Conservation (phyloP, 148 eudicot species). For the Nepenthes mirabilis region DNA sequence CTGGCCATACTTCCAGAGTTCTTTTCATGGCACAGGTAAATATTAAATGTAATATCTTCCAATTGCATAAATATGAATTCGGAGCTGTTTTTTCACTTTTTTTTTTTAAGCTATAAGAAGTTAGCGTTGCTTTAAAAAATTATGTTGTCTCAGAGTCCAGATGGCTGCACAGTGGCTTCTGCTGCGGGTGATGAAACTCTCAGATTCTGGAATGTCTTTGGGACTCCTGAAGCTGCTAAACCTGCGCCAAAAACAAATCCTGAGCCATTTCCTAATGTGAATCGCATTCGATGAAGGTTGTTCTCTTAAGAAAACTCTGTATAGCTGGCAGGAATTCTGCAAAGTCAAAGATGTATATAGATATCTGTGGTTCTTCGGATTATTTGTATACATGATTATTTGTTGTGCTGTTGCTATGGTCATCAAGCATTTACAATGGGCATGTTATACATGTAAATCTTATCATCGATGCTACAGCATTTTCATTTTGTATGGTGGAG, state of each 20-base stretch:
- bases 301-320: not conserved
- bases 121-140: no score
- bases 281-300: slow-evolving; percentile 45
- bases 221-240: slow-evolving; percentile 72
- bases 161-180: slow-evolving; percentile 84
- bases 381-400: not conserved
- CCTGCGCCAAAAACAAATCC: slow-evolving; percentile 50
- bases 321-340: not conserved
- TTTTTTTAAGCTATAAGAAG: not conserved
- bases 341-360: not conserved
- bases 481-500: no score
- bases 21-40: slow-evolving; percentile 80
- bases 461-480: no score
- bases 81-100: not conserved
- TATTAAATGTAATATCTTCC: not conserved
- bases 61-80: no score
- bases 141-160: slow-evolving; percentile 55
- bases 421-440: no score
- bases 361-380: not conserved
- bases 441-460: no score
- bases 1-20: slow-evolving; percentile 88
- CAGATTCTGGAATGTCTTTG: slow-evolving; percentile 85
- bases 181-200: slow-evolving; percentile 76
- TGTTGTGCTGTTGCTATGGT: no score
- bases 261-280: slow-evolving; percentile 67